Evolutionary conservation across 352 stramenopile species (phyloP), one percentile per base, ranked within the genome.

Genomic region (Globisporangium carolinianum): DNA sequence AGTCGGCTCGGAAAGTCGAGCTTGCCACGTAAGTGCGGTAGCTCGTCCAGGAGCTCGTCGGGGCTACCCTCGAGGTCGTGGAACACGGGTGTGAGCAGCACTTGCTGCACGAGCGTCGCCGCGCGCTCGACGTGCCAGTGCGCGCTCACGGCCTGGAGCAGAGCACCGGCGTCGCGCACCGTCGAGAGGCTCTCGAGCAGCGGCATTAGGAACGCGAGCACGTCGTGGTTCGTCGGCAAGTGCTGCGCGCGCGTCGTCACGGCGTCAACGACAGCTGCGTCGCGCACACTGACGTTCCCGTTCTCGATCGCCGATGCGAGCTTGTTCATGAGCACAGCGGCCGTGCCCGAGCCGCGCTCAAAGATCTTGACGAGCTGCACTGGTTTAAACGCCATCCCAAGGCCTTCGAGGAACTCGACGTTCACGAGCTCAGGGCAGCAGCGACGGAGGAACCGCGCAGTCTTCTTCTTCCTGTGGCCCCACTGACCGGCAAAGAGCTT

Each of bases 51-150:
- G 17, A 91, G 79, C 12, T 88, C 85, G 51, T 91, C 79, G 42
- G 87, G 79, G 49, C 87, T 79, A 45, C 83, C 85, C n/a, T 95
- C 83, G 4, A 95, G 57, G 47, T 95, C 85, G 51, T 95, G 83
- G 60, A 93, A 91, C 5, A 91, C 72, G 8, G 70, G 68, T 11
- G 74, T 88, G 9, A 94, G 65, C 53, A 95, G 55, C 11, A 95
- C 59, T 36, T 88, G 71, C 64, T 95, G 85, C 17, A 95, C 77
- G 14, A 95, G 63, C 8, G 72, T 50, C 3, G 60, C 57, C 42
- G 76, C 83, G 47, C 71, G 73, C 17, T 92, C 74, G 0, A 79
- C 35, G 37, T 87, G 78, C 85, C 83, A 95, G 56, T 87, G 61
- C 42, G 71, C 52, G 8, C 75, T 88, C 6, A 92, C 58, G 14